phyloP scores from a whole-genome alignment of 2,329 filamentous ascomycete species.

The Leptographium galeiforme region DNA sequence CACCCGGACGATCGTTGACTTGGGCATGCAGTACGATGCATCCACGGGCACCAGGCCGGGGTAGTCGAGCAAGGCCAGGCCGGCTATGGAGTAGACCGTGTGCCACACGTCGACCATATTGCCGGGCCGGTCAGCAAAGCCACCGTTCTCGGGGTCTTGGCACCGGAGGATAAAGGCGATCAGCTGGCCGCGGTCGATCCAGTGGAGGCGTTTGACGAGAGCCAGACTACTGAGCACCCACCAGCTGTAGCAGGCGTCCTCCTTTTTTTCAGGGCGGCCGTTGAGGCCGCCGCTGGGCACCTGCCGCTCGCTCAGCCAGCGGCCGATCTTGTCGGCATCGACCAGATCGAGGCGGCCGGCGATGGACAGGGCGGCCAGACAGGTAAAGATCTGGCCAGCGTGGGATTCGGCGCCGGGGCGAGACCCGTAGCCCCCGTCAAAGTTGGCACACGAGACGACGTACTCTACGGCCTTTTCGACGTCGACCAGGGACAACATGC shows the following conservation, averaged over 20 bases:
- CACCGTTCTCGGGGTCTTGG: conserved; percentile 74
- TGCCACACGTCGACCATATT: conserved; percentile 98
- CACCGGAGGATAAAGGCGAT: conserved; percentile 71
- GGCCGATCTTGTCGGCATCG: conserved; percentile 66
- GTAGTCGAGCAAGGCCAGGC: conserved; percentile 70
- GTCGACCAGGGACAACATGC: conserved; percentile 59
- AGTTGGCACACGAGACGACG: conserved; percentile 73
- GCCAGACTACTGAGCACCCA: conserved; percentile 89
- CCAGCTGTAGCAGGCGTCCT: conserved; percentile 98
- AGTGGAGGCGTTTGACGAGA: conserved; percentile 78
- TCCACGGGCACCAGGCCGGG: conserved; percentile 69
- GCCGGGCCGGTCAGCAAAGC: conserved; percentile 79
- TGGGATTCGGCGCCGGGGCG: conserved; percentile 87
- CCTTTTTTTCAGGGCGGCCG: conserved; percentile 84
- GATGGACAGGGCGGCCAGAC: conserved; percentile 75
- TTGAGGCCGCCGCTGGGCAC: conserved; percentile 79
- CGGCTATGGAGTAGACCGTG: conserved; percentile 78
- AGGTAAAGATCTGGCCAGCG: conserved; percentile 91
- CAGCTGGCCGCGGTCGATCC: conserved; percentile 79
- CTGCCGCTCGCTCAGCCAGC: conserved; percentile 90
- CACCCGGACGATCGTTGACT: conserved; percentile 47
- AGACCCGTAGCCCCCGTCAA: conserved; percentile 88
- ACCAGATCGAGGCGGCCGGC: conserved; percentile 70
- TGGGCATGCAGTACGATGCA: conserved; percentile 77
- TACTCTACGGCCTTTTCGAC: conserved; percentile 69